phyloP scores from a whole-genome alignment of 805 yeast species.

The Candida patagonica region DNA sequence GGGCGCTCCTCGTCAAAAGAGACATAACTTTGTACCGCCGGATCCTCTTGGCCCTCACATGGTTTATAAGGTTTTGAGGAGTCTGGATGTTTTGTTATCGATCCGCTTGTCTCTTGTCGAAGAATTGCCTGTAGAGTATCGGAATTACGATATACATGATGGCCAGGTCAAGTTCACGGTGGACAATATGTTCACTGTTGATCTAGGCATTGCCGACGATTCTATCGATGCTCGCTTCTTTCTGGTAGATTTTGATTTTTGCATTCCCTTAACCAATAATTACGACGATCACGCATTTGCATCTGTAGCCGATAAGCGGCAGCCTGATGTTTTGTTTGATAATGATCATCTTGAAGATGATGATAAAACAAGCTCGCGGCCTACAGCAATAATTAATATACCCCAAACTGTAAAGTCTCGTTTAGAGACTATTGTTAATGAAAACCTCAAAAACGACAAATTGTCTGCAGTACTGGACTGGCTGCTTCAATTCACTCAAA shows the following conservation, averaged over 20 bases:
- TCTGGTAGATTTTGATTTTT: conserved; percentile 64
- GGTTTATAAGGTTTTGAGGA: conserved; percentile 51
- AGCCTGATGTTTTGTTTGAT: neutral
- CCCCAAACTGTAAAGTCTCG: conserved; percentile 29
- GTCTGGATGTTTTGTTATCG: conserved; percentile 63
- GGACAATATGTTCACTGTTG: conserved; percentile 58
- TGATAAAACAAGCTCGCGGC: neutral
- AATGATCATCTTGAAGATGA: neutral
- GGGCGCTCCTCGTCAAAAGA: conserved; percentile 68
- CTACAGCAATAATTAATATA: neutral
- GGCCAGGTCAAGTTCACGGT: conserved; percentile 68
- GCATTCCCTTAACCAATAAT: conserved; percentile 16
- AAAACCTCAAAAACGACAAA: conserved; percentile 37
- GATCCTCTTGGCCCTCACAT: conserved; percentile 44
- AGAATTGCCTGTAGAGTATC: conserved; percentile 53
- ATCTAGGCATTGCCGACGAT: conserved; percentile 66
- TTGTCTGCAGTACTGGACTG: conserved; percentile 47
- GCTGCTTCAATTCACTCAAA: conserved; percentile 50
- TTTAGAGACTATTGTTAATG: conserved; percentile 50
- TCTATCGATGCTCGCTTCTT: conserved; percentile 57
- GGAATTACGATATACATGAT: conserved; percentile 55
- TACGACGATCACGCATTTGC: neutral
- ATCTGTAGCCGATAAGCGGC: neutral
- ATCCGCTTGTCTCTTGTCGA: conserved; percentile 60
- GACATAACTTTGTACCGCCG: conserved; percentile 47